Evolutionary conservation across 768 basidiomycete species (phyloP).

Genomic region (Lactarius vividus): DNA sequence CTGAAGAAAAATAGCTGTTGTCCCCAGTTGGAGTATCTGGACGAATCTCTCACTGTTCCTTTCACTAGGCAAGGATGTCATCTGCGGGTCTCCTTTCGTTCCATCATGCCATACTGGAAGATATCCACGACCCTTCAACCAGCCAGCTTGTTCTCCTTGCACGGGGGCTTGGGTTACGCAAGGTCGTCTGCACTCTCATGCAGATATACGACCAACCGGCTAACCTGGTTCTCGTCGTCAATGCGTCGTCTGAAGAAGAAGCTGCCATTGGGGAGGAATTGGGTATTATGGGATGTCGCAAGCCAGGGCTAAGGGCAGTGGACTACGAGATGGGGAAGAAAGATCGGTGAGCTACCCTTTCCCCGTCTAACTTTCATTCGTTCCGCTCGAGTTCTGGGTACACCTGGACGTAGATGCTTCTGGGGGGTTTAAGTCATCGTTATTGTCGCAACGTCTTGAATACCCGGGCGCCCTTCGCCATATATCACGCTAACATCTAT

Average conservation of each 20-base stretch:
- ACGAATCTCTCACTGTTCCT: neutral
- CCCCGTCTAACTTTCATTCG: neutral
- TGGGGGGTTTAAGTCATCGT: neutral
- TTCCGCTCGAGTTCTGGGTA: neutral
- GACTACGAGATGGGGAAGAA: constrained; percentile 77
- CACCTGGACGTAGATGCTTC: neutral
- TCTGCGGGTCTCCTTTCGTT: constrained; percentile 47
- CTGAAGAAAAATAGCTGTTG: neutral
- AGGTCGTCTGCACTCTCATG: constrained; percentile 80
- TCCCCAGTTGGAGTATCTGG: neutral
- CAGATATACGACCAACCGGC: constrained; percentile 89
- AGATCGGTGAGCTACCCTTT: constrained; percentile 57
- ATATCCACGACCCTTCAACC: constrained; percentile 69
- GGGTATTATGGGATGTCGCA: constrained; percentile 85
- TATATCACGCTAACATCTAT: constrained; percentile 1
- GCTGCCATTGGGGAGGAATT: constrained; percentile 89
- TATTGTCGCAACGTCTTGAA: neutral
- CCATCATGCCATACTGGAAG: constrained; percentile 64
- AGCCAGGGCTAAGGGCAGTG: constrained; percentile 79
- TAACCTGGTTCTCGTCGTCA: constrained; percentile 81
- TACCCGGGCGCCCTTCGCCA: neutral
- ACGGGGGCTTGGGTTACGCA: constrained; percentile 85
- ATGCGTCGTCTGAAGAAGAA: constrained; percentile 84
- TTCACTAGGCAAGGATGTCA: constrained; percentile 17
- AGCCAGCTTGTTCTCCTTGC: constrained; percentile 78